Conservation (phyloP, 768 basidiomycete species). For the Rhizopogon roseolus region DNA sequence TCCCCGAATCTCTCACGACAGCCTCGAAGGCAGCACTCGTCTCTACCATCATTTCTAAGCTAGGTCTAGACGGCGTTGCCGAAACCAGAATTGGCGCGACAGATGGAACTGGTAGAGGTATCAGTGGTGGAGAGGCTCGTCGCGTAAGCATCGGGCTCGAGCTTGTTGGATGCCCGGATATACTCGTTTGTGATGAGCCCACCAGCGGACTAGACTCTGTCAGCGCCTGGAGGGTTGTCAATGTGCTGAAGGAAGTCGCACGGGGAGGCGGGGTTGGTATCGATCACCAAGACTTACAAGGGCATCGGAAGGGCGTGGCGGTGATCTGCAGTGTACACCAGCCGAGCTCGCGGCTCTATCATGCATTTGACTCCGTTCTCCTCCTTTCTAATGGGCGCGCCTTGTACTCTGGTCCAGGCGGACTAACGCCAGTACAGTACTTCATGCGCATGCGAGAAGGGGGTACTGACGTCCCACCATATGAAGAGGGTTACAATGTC, state of each 20-base stretch:
- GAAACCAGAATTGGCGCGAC: slow-evolving; percentile 64
- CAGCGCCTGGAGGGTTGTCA: slow-evolving; percentile 77
- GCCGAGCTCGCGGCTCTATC: slow-evolving; percentile 82
- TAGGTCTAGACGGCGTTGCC: slow-evolving; percentile 69
- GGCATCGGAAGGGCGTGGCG: slow-evolving; percentile 63
- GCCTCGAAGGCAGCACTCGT: slow-evolving; percentile 66
- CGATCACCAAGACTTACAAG: slow-evolving; percentile 21
- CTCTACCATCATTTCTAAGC: slow-evolving; percentile 63
- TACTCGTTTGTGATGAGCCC: slow-evolving; percentile 87
- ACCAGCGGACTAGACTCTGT: slow-evolving; percentile 83
- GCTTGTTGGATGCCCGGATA: slow-evolving; percentile 78
- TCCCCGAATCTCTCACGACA: slow-evolving; percentile 67
- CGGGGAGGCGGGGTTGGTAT: slow-evolving; percentile 32
- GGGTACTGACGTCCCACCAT: slow-evolving; percentile 38
- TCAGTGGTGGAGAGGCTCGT: slow-evolving; percentile 90
- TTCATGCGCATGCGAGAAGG: slow-evolving; percentile 38
- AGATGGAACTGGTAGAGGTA: slow-evolving; percentile 70
- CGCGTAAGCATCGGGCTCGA: slow-evolving; percentile 89
- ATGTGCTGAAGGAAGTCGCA: slow-evolving; percentile 71
- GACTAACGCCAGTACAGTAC: slow-evolving; percentile 61
- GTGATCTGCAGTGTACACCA: slow-evolving; percentile 88
- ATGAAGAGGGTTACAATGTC: slow-evolving; percentile 81
- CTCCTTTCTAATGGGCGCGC: slow-evolving; percentile 74
- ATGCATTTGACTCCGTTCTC: slow-evolving; percentile 77
- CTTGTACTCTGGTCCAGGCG: slow-evolving; percentile 77